Conservation (phyloP, 2,329 filamentous ascomycete genomes). For the Dactylellina haptotyla region DNA sequence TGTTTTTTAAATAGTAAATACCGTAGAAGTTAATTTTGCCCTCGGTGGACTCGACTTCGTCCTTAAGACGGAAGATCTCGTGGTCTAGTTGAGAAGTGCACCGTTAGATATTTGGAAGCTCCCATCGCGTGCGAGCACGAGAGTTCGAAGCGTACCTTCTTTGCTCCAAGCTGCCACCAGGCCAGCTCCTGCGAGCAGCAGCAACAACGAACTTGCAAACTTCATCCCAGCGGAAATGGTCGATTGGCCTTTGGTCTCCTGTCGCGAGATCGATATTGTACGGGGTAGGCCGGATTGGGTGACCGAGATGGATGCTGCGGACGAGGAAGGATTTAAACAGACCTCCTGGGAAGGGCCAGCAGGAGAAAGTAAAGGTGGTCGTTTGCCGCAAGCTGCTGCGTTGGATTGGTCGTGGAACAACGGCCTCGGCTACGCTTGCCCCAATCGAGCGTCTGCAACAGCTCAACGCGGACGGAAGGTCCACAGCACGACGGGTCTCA, state of each 20-base stretch:
- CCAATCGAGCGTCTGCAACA: not conserved
- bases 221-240: slow-evolving; percentile 28
- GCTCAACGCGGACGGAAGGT: too few species aligned
- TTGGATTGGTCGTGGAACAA: not conserved
- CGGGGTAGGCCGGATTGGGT: not conserved
- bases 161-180: slow-evolving; percentile 83
- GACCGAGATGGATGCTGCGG: not conserved
- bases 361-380: slow-evolving; percentile 41
- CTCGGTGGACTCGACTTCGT: slow-evolving; percentile 81
- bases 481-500: too few species aligned
- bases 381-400: slow-evolving; percentile 3
- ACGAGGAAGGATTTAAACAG: not conserved
- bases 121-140: too few species aligned
- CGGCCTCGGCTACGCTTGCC: not conserved
- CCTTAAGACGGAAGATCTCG: slow-evolving; percentile 94
- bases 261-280: too few species aligned
- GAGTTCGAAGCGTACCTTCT: too few species aligned
- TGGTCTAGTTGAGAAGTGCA: slow-evolving; percentile 73
- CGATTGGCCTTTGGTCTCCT: not conserved
- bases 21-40: slow-evolving; percentile 87
- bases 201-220: slow-evolving; percentile 67
- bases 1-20: slow-evolving; percentile 56
- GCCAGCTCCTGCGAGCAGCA: slow-evolving; percentile 74
- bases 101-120: too few species aligned
- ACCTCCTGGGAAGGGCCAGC: not conserved